Base-by-base conservation (phyloP, 148 eudicot species). In the Fagopyrum tataricum region DNA sequence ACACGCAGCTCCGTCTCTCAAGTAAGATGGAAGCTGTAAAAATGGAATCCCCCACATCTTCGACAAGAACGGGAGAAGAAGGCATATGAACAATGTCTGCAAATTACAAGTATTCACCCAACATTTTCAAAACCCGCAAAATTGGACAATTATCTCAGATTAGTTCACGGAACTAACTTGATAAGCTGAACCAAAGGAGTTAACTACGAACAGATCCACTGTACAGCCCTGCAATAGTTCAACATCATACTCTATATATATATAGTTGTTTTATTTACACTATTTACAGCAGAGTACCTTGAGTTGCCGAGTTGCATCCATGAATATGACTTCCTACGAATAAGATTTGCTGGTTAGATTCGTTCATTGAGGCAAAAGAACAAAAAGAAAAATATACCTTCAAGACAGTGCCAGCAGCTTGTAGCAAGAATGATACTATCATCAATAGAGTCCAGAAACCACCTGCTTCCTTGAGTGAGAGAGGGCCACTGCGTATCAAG, bases 11-110 rank as follows among this genome's bases (percentile, higher is more conserved):
- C 98, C 97, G 75, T 89, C 96, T 74, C 76, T 89, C 67, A 94
- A 85, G 83, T 94, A 94, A 73, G 79, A 82, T 21, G 97, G 97
- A 75, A 91, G 80, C 79, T 89, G 96, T 81, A 41, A 41, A 84
- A 91, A 94, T 73, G 98, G 97, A 78, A 94, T 87, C 46, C 98
- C 98, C 97, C 93, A 94, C 75, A 94, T 74, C 83, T 88, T 94
- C 31, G 98, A 94, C 78, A 94, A 76, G 66, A 91, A 91, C 31
- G 97, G 97, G 61, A 91, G 85, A 70, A 94, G 97, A 79, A 89
- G 88, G 91, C 90, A 88, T 75, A 94, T 94, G 77, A 91, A 91
- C 74, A 88, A 71, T 17, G 98, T 91, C 97, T 94, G 91, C 79
- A 69, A 56, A 76, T 31, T 31, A 31, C 37, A 31, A 31, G 37